phyloP scores from a whole-genome alignment of 441 rosid species.

The Adansonia rubrostipa region DNA sequence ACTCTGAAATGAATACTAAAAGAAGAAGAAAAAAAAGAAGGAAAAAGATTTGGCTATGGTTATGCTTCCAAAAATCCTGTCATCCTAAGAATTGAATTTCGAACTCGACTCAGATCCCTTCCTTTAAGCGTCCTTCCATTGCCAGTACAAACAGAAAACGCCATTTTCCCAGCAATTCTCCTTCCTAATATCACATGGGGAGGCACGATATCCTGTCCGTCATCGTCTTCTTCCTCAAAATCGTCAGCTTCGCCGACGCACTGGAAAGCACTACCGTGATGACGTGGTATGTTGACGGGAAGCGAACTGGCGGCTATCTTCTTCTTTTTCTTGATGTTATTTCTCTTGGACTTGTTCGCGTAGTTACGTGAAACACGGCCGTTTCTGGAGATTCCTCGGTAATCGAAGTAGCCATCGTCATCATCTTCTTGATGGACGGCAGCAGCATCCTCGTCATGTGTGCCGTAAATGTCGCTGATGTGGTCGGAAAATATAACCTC shows the following conservation, averaged over 20 bases:
- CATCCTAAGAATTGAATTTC: constrained; percentile 78
- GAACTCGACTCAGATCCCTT: constrained; percentile 70
- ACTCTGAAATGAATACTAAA: neutral
- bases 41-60: constrained; percentile 3
- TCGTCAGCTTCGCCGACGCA: constrained; percentile 22
- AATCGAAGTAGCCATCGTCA: constrained; percentile 13
- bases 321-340: constrained; percentile 28
- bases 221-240: constrained; percentile 44
- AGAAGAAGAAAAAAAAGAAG: neutral
- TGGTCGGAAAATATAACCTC: constrained; percentile 61
- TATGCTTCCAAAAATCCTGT: constrained; percentile 84
- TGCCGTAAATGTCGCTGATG: constrained; percentile 4
- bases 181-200: constrained; percentile 70
- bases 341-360: constrained; percentile 22
- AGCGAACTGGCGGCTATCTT: constrained; percentile 33
- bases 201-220: constrained; percentile 51
- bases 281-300: constrained; percentile 55
- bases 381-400: constrained; percentile 22
- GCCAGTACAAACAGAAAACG: constrained; percentile 73
- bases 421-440: neutral
- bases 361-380: neutral
- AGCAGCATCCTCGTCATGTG: neutral
- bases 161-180: constrained; percentile 61
- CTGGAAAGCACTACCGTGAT: constrained; percentile 25
- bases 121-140: constrained; percentile 87